Conservation (phyloP, 306 rosid genomes). For the Ochetophila trinervis region DNA sequence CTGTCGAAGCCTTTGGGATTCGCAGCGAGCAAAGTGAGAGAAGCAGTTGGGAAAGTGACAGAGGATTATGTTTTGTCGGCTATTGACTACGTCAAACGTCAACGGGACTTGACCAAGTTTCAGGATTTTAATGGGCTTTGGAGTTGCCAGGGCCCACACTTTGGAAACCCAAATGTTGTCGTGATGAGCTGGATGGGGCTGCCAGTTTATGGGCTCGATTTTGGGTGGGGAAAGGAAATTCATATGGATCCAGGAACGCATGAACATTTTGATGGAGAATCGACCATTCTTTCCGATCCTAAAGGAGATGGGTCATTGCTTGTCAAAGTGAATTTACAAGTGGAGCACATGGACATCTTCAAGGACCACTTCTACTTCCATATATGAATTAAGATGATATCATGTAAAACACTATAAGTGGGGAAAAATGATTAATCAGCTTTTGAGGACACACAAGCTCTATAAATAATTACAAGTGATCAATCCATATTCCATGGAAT, state of each 20-base stretch:
- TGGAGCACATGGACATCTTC: constrained; percentile 35
- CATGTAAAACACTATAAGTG: too few species aligned
- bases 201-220: constrained; percentile 40
- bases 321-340: constrained; percentile 34
- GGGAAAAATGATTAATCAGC: too few species aligned
- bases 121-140: too few species aligned
- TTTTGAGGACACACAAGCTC: too few species aligned
- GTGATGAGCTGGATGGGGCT: constrained; percentile 44
- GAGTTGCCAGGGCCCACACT: constrained; percentile 2
- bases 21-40: background rate
- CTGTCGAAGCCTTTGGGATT: too few species aligned
- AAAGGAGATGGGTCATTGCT: constrained; percentile 38
- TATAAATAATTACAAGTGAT: too few species aligned
- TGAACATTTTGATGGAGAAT: constrained; percentile 31
- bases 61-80: constrained; percentile 6
- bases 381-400: too few species aligned
- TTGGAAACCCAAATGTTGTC: constrained; percentile 33
- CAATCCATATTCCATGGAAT: too few species aligned
- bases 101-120: too few species aligned
- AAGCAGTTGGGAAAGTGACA: constrained; percentile 28
- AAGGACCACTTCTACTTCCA: constrained; percentile 40
- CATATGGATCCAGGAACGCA: constrained; percentile 34
- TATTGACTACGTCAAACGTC: too few species aligned
- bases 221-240: constrained; percentile 52
- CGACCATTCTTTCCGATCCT: constrained; percentile 23